phyloP scores from a whole-genome alignment of 495 filamentous ascomycete species.

The Terfezia boudieri region DNA sequence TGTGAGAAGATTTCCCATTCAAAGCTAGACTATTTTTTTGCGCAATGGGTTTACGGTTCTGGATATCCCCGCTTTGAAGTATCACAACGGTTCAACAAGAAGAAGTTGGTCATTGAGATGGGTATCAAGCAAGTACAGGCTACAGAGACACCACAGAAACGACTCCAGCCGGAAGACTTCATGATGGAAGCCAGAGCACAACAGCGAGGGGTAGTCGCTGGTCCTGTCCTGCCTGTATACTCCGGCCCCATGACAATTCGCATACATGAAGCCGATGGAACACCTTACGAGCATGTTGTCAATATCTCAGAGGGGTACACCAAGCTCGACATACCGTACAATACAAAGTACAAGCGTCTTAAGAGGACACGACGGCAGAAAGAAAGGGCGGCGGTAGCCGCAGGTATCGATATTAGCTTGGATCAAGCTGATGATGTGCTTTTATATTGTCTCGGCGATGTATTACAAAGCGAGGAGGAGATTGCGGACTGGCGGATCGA shows the following conservation, averaged over 20 bases:
- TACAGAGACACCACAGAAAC: conserved; percentile 22
- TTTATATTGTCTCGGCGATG: conserved; percentile 82
- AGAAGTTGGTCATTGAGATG: conserved; percentile 87
- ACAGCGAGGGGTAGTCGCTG: conserved; percentile 43
- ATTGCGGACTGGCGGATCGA: conserved; percentile 57
- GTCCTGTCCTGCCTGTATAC: conserved; percentile 37
- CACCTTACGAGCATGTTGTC: conserved; percentile 94
- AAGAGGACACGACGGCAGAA: conserved; percentile 79
- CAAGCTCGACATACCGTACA: conserved; percentile 86
- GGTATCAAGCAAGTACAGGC: conserved; percentile 61
- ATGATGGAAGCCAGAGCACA: conserved; percentile 66
- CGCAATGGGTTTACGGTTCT: conserved; percentile 73
- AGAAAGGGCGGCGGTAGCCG: conserved; percentile 44
- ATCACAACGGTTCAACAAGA: conserved; percentile 87
- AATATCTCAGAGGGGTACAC: conserved; percentile 69
- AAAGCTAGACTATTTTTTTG: conserved; percentile 67
- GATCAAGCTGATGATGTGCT: conserved; percentile 66
- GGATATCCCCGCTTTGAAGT: conserved; percentile 74
- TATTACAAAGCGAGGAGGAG: conserved; percentile 63
- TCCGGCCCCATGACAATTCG: conserved; percentile 92
- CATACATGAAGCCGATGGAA: conserved; percentile 96
- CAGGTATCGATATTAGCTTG: conserved; percentile 33
- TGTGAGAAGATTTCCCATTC: conserved; percentile 76
- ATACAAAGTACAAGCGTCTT: conserved; percentile 95
- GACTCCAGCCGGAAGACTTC: conserved; percentile 34